phyloP scores from a whole-genome alignment of 768 basidiomycete genomes.

The Lactifluus pinguis region DNA sequence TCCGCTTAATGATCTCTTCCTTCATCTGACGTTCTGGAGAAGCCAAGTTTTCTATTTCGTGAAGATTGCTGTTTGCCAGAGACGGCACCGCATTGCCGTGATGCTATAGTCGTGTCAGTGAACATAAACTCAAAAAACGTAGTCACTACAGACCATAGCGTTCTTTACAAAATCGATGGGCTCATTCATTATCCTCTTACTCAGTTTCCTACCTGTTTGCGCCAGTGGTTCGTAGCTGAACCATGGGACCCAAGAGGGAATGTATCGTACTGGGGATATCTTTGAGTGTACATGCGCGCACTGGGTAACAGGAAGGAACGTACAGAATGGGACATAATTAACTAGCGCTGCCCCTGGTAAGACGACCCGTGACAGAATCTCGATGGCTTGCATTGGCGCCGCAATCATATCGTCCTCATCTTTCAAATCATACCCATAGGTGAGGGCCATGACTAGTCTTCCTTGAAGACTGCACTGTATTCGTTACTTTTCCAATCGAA shows the following conservation, averaged over 20 bases:
- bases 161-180: slow-evolving; percentile 7
- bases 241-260: slow-evolving; percentile 10
- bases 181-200: background rate
- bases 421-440: slow-evolving; percentile 1
- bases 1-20: background rate
- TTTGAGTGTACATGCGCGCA: background rate
- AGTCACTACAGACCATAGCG: background rate
- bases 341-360: background rate
- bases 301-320: background rate
- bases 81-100: background rate
- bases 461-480: background rate
- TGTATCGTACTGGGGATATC: background rate
- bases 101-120: background rate
- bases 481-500: background rate
- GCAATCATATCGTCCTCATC: background rate
- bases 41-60: background rate
- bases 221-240: slow-evolving; percentile 1
- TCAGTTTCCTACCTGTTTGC: background rate
- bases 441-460: background rate
- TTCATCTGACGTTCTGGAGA: background rate
- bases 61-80: background rate
- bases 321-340: slow-evolving; percentile 10
- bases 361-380: background rate
- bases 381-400: background rate
- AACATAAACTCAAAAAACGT: background rate